Evolutionary conservation across 768 basidiomycete genomes (phyloP).

Genomic region (Hirschioporus abietinus): DNA sequence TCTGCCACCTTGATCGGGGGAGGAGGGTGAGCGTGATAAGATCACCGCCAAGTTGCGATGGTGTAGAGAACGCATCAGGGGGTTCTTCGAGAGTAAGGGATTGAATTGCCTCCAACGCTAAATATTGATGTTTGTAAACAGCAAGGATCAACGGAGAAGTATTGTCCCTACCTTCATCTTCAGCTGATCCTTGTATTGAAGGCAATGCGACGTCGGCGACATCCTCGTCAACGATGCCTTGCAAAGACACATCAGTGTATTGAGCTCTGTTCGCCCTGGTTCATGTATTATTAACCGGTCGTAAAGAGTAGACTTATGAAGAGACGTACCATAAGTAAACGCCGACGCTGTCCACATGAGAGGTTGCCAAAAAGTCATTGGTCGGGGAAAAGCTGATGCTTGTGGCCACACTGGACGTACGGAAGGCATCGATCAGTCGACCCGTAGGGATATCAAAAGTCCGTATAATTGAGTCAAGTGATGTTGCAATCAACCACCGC

Average conservation of each 20-base stretch:
- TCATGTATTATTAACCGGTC: conserved; percentile 6
- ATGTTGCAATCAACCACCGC: conserved; percentile 85
- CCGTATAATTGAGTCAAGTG: conserved; percentile 86
- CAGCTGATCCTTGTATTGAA: conserved; percentile 73
- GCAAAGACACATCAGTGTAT: conserved; percentile 79
- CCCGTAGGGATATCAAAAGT: conserved; percentile 97
- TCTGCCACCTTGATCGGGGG: conserved; percentile 93
- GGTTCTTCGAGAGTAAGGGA: conserved; percentile 58
- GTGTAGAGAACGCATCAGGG: conserved; percentile 71
- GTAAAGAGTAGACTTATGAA: conserved; percentile 5
- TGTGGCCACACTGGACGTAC: conserved; percentile 80
- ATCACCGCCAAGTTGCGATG: conserved; percentile 84
- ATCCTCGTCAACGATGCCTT: conserved; percentile 73
- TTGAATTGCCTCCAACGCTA: conserved; percentile 72
- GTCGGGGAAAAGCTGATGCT: conserved; percentile 92
- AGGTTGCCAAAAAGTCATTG: conserved; percentile 91
- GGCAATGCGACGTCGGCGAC: conserved; percentile 68
- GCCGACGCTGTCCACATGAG: conserved; percentile 92
- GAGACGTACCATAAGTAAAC: conserved; percentile 83
- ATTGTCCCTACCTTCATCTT: conserved; percentile 63
- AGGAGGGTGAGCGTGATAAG: conserved; percentile 91
- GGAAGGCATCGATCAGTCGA: conserved; percentile 86
- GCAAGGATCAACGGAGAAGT: not conserved
- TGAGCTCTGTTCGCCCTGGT: conserved; percentile 93
- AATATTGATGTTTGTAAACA: not conserved